Conservation (phyloP, 345 rosid species). For the Pugionium dolabratum region DNA sequence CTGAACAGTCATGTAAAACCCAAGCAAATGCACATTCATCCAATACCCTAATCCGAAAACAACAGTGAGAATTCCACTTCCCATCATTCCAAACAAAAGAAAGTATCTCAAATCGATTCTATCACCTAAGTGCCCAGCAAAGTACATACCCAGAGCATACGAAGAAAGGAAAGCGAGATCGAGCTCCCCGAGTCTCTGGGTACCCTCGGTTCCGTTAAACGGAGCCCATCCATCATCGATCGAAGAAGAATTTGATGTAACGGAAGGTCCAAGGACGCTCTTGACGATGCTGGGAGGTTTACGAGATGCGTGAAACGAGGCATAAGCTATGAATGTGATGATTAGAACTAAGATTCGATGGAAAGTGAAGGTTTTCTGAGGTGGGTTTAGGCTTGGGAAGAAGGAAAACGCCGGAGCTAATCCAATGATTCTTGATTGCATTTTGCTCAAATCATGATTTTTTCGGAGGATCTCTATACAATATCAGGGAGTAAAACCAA, state of each 20-base stretch:
- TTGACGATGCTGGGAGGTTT: constrained; percentile 95
- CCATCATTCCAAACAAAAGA: constrained; percentile 89
- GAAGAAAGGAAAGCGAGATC: constrained; percentile 81
- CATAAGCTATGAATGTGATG: constrained; percentile 80
- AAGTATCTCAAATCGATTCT: constrained; percentile 79
- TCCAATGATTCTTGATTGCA: constrained; percentile 44
- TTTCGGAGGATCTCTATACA: background rate
- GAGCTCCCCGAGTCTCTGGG: constrained; percentile 81
- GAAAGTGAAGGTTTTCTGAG: constrained; percentile 62
- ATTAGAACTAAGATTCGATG: constrained; percentile 58
- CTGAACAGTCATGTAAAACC: constrained; percentile 65
- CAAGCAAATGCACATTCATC: constrained; percentile 62
- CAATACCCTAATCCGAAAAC: constrained; percentile 82
- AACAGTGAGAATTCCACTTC: constrained; percentile 76
- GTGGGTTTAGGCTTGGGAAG: constrained; percentile 63
- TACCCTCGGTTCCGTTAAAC: constrained; percentile 67
- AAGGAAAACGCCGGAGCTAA: constrained; percentile 56
- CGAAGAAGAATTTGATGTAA: constrained; percentile 33
- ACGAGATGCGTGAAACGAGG: constrained; percentile 94
- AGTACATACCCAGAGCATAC: constrained; percentile 80
- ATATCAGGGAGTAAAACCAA: too few relatives aligned
- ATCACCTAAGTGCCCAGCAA: constrained; percentile 87
- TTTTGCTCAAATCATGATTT: constrained; percentile 18
- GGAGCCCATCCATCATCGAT: constrained; percentile 78
- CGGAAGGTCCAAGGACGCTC: constrained; percentile 75